Evolutionary conservation across 768 basidiomycete species (phyloP).

Genomic region (Termitomyces sp.): DNA sequence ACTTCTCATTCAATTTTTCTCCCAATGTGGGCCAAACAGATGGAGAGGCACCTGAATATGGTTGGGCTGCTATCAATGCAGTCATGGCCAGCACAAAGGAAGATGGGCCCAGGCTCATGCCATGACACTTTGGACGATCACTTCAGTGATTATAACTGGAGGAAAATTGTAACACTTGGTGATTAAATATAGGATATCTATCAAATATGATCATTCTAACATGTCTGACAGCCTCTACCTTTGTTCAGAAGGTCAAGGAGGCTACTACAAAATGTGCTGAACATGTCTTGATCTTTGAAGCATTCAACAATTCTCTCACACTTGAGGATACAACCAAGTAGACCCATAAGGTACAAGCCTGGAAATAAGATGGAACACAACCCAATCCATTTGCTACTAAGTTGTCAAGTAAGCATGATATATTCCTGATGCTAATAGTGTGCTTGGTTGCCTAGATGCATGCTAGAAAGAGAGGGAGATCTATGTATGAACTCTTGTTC

Average conservation of each 20-base stretch:
- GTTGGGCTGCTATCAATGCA: conserved; percentile 22
- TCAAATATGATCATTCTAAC: too few species aligned
- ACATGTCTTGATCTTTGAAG: conserved; percentile 10
- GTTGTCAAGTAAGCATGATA: not conserved
- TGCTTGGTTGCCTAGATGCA: too few species aligned
- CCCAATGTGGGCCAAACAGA: conserved; percentile 12
- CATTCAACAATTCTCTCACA: conserved; percentile 6
- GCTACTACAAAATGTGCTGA: not conserved
- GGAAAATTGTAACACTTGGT: conserved; percentile 19
- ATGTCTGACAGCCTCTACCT: not conserved
- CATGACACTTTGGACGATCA: conserved; percentile 22
- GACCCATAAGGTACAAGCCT: conserved; percentile 3
- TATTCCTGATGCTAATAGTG: too few species aligned
- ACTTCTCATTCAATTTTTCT: conserved; percentile 21
- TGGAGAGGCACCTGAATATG: conserved; percentile 16
- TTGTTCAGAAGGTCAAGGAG: conserved; percentile 12
- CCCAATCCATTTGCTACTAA: conserved; percentile 4
- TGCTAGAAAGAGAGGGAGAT: too few species aligned
- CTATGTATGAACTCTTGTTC: too few species aligned
- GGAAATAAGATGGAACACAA: conserved; percentile 1
- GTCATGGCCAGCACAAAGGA: conserved; percentile 17
- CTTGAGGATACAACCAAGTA: not conserved
- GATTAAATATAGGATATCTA: too few species aligned
- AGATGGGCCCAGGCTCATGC: conserved; percentile 22
- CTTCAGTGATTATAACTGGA: conserved; percentile 22